These are phyloP conservation scores for Candida wancherniae DNA, from an alignment of 805 yeast genomes.

Conservation along the genomic window DNA sequence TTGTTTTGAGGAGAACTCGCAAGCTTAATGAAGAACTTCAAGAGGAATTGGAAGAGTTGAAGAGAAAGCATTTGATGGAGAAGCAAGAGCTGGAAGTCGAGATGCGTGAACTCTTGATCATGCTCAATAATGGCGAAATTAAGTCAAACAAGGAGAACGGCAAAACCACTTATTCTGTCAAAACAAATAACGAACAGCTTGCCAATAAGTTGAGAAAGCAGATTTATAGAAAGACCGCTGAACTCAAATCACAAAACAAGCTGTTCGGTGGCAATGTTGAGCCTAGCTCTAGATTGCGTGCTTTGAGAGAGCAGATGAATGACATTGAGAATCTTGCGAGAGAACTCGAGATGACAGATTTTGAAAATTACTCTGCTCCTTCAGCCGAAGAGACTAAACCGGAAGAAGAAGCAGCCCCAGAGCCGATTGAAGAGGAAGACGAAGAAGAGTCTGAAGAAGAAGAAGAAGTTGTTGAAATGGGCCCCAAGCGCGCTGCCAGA, in stretches of 20 bases:
- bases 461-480: constrained; percentile 22
- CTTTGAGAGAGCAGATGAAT: constrained; percentile 78
- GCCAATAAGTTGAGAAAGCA: constrained; percentile 40
- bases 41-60: constrained; percentile 57
- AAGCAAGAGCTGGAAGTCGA: constrained; percentile 75
- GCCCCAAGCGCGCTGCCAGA: constrained; percentile 37
- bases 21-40: constrained; percentile 58
- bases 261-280: constrained; percentile 55
- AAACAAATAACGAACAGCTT: constrained; percentile 32
- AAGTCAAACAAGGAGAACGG: constrained; percentile 29
- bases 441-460: constrained; percentile 17
- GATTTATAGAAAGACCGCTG: constrained; percentile 44
- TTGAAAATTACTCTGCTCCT: constrained; percentile 38
- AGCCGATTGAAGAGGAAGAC: constrained; percentile 4
- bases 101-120: constrained; percentile 65
- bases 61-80: constrained; percentile 54
- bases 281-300: constrained; percentile 71
- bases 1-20: constrained; percentile 53
- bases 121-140: constrained; percentile 46
- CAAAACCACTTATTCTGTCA: constrained; percentile 34
- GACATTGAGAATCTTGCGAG: constrained; percentile 79
- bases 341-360: constrained; percentile 80
- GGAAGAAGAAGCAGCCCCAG: constrained; percentile 2
- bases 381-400: constrained; percentile 8
- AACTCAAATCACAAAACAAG: constrained; percentile 41